These are phyloP conservation scores for Balakata baccata DNA, from an alignment of 345 rosid genomes.

Conservation along the genomic window DNA sequence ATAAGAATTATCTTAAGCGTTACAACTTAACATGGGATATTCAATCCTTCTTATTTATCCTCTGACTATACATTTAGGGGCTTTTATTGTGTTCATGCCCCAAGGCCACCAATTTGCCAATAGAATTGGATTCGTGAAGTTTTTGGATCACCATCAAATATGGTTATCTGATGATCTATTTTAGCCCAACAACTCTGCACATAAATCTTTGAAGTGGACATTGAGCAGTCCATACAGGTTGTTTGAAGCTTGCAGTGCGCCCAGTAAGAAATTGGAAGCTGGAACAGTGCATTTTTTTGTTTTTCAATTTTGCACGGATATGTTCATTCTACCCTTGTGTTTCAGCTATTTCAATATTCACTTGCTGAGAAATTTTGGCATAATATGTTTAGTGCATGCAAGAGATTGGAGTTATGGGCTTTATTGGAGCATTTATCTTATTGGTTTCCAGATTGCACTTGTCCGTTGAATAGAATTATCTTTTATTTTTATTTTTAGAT, in stretches of 20 bases:
- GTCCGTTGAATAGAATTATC: background rate
- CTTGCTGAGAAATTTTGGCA: slow-evolving; percentile 4
- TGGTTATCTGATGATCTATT: background rate
- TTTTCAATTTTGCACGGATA: slow-evolving; percentile 1
- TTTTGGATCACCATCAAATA: background rate
- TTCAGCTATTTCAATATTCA: background rate
- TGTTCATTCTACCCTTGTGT: background rate
- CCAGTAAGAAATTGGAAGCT: background rate
- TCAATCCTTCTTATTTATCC: background rate
- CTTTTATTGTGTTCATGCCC: background rate
- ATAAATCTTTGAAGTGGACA: background rate
- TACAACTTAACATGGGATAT: background rate
- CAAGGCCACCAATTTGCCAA: background rate
- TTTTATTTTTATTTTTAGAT: background rate
- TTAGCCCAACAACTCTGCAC: background rate
- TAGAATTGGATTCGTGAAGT: background rate
- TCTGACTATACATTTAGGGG: background rate
- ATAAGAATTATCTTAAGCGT: background rate
- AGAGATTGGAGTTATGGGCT: background rate
- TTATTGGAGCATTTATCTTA: background rate
- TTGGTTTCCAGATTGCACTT: background rate
- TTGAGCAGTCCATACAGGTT: slow-evolving; percentile 10
- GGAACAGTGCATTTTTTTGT: background rate
- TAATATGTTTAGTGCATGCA: background rate
- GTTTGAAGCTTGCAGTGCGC: background rate